Evolutionary conservation across 1,284 basidiomycete species (phyloP).

Genomic region (Ceratobasidium theobromae): DNA sequence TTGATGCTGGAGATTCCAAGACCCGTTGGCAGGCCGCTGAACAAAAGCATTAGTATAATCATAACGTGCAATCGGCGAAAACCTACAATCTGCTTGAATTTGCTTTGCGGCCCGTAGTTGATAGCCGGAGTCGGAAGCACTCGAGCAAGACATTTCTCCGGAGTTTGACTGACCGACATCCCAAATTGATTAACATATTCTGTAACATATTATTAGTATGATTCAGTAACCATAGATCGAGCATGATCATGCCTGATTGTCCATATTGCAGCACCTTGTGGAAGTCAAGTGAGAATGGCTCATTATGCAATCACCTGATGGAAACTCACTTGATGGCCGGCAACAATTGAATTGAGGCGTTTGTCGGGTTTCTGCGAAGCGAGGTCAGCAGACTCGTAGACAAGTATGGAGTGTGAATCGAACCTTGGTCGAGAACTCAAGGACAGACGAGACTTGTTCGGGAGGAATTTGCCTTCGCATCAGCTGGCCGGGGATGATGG

Average conservation of each 20-base stretch:
- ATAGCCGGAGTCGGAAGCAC: constrained; percentile 34
- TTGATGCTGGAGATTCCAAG: constrained; percentile 6
- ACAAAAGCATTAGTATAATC: background rate
- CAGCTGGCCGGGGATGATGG: constrained; percentile 65
- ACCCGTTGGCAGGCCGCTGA: constrained; percentile 7
- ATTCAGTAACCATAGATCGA: background rate
- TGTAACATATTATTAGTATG: background rate
- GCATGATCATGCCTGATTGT: constrained; percentile 9
- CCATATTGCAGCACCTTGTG: constrained; percentile 33
- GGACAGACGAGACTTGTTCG: constrained; percentile 62
- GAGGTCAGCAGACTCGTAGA: background rate
- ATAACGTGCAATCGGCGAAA: background rate
- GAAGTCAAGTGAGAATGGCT: background rate
- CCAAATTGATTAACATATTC: constrained; percentile 35
- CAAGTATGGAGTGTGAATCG: background rate
- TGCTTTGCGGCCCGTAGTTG: constrained; percentile 19
- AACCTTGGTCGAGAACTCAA: constrained; percentile 65
- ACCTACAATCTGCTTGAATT: constrained; percentile 18
- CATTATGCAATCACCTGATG: background rate
- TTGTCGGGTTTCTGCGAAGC: constrained; percentile 19
- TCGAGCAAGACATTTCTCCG: constrained; percentile 16
- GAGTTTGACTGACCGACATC: constrained; percentile 19
- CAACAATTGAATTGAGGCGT: constrained; percentile 13
- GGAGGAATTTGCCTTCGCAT: constrained; percentile 71
- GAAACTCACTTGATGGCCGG: background rate